These are phyloP conservation scores for Discostella pseudostelligera DNA, from an alignment of 108 stramenopile genomes.

Conservation along the genomic window DNA sequence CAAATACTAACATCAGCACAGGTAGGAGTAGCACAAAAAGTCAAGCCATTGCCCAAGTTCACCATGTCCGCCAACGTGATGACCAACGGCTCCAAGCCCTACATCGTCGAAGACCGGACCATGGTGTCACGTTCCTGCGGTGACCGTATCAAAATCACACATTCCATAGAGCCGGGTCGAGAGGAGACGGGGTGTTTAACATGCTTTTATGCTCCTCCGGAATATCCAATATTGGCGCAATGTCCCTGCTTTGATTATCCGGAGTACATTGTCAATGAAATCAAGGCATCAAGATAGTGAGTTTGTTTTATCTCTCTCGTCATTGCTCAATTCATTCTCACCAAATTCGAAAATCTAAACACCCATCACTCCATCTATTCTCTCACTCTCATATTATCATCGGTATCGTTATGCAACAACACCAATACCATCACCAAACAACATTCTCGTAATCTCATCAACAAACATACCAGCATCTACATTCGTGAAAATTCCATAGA, in stretches of 20 bases:
- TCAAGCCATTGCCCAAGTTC: neutral
- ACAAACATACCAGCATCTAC: slow-evolving; percentile 38
- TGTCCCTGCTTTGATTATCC: slow-evolving; percentile 57
- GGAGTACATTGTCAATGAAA: slow-evolving; percentile 54
- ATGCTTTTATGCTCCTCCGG: slow-evolving; percentile 49
- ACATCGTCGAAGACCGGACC: slow-evolving; percentile 56
- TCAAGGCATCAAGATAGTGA: slow-evolving; percentile 49
- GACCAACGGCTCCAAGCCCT: slow-evolving; percentile 39
- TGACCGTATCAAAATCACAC: slow-evolving; percentile 50
- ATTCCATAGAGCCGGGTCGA: slow-evolving; percentile 47
- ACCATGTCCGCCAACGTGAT: slow-evolving; percentile 16
- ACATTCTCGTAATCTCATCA: too few species aligned
- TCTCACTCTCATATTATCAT: neutral
- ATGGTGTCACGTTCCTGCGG: slow-evolving; percentile 52
- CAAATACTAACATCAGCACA: too few species aligned
- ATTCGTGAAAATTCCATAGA: slow-evolving; percentile 60
- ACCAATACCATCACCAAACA: neutral
- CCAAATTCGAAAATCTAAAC: neutral
- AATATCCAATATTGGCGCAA: slow-evolving; percentile 41
- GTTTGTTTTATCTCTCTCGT: neutral
- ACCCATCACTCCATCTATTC: neutral
- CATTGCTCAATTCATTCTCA: too few species aligned
- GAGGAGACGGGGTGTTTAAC: slow-evolving; percentile 54
- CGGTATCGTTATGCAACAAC: too few species aligned
- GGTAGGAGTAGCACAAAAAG: too few species aligned